Evolutionary conservation across 768 basidiomycete genomes (phyloP).

Genomic region (Hygrophorus russula): DNA sequence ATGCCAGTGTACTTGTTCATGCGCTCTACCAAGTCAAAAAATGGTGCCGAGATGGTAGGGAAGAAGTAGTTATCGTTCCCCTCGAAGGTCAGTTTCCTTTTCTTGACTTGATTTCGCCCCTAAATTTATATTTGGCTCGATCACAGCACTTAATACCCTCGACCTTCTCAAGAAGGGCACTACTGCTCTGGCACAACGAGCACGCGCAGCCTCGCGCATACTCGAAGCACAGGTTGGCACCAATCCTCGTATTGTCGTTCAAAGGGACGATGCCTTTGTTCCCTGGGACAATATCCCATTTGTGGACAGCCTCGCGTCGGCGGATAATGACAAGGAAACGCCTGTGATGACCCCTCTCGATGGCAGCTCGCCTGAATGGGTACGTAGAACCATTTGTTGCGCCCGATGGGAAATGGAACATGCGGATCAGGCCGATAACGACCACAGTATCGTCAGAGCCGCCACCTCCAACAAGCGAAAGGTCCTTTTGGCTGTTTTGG

Average conservation of each 20-base stretch:
- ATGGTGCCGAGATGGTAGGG: constrained; percentile 67
- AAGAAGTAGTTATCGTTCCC: constrained; percentile 75
- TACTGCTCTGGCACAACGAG: constrained; percentile 64
- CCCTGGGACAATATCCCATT: constrained; percentile 68
- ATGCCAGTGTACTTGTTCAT: constrained; percentile 75
- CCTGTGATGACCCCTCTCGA: constrained; percentile 13
- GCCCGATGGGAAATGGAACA: constrained; percentile 65
- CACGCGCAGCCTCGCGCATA: constrained; percentile 79
- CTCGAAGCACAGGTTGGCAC: constrained; percentile 81
- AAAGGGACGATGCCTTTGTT: constrained; percentile 73
- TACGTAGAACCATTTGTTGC: constrained; percentile 75
- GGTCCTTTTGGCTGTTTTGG: constrained; percentile 52
- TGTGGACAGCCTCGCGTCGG: constrained; percentile 17
- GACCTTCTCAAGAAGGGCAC: constrained; percentile 91
- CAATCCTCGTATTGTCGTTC: constrained; percentile 72
- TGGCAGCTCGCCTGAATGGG: constrained; percentile 65
- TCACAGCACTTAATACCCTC: constrained; percentile 75
- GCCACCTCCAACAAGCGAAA: constrained; percentile 23
- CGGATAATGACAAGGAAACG: constrained; percentile 10
- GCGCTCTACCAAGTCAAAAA: constrained; percentile 69
- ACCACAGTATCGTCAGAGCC: constrained; percentile 4
- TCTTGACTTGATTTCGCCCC: background rate
- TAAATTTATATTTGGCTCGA: background rate
- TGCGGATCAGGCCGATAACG: constrained; percentile 16
- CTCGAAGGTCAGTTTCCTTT: constrained; percentile 60